These are phyloP conservation scores for Lolium rigidum DNA, from an alignment of 176 grass and related monocot genomes.

Conservation along the genomic window DNA sequence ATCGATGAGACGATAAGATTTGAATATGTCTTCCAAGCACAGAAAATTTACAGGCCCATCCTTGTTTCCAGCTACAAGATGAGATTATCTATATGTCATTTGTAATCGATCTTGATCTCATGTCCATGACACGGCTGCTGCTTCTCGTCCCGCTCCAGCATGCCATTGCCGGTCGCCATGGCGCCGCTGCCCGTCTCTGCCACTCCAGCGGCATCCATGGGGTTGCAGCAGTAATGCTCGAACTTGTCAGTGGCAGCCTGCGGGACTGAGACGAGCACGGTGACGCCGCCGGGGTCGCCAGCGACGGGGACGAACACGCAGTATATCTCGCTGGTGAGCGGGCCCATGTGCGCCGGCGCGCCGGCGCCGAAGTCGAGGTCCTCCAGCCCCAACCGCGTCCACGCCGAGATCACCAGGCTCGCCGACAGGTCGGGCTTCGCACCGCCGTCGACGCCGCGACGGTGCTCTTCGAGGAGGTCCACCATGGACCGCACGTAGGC, in stretches of 20 bases:
- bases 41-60: background rate
- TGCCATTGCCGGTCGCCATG: slow-evolving; percentile 27
- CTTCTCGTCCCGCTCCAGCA: slow-evolving; percentile 11
- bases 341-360: slow-evolving; percentile 74
- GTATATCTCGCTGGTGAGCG: slow-evolving; percentile 94
- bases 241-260: slow-evolving; percentile 60
- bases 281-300: slow-evolving; percentile 65
- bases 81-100: background rate
- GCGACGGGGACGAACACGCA: slow-evolving; percentile 82
- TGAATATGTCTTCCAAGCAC: background rate
- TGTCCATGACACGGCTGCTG: slow-evolving; percentile 5
- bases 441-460: slow-evolving; percentile 10
- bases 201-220: background rate
- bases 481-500: slow-evolving; percentile 76
- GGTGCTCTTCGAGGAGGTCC: slow-evolving; percentile 76
- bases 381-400: slow-evolving; percentile 83
- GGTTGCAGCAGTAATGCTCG: slow-evolving; percentile 57
- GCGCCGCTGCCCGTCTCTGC: background rate
- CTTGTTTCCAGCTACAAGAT: background rate
- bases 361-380: slow-evolving; percentile 88
- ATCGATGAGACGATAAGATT: background rate
- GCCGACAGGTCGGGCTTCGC: slow-evolving; percentile 65
- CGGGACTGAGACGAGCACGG: slow-evolving; percentile 77
- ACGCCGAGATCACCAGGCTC: slow-evolving; percentile 86
- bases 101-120: slow-evolving; percentile 27